Base-by-base conservation (phyloP, 306 rosid species). In the Cotoneaster glaucophyllus region DNA sequence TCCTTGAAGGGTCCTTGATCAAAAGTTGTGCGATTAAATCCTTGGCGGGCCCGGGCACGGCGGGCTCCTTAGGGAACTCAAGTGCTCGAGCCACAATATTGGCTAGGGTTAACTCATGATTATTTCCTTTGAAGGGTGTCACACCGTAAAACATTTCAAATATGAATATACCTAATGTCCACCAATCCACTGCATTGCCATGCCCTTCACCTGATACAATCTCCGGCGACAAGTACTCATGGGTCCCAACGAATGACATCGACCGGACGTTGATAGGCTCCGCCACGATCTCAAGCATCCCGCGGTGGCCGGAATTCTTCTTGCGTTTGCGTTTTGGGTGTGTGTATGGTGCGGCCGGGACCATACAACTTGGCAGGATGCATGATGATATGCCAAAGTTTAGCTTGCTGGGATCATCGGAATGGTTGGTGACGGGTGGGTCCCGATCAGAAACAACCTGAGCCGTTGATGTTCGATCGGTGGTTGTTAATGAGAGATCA, bases 181-280 rank as follows among this genome's bases (percentile, higher is more conserved):
- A 90, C 92, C 95, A 87, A 79, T 90, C 95, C 7, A 90, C 90
- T 24, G 79, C 92, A 59, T 84, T 86, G 10, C 90, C 92, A 56
- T 87, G 95, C 6, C 89, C 90, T 41, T 90, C 95, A 0, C 89
- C 92, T 1, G 86, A 84, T 15, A 79, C 77, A 0, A 90, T 83
- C 62, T 90, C 95, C 4, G 87, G 87, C 0, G 88, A 85, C 71
- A 87, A 66, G 77, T 84, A 87, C 74, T 87, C 87, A n/a, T 87
- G 95, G 77, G 92, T 87, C 74, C 92, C 95, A 0, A 90, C 95
- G 48, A 90, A 90, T 13, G 92, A 87, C 90, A 84, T 90, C 0
- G 95, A 90, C 7, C 95, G 91, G 1, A 90, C 79, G 32, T 84
- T 84, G 3, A 82, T 50, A 31, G 95, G 95, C 64, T 90, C 95